A percentile compares a stretch with the other conserved stretches of the same genome.
phyloP scores from a whole-genome alignment of 352 stramenopile species.

The Salisapilia sapeloensis region DNA sequence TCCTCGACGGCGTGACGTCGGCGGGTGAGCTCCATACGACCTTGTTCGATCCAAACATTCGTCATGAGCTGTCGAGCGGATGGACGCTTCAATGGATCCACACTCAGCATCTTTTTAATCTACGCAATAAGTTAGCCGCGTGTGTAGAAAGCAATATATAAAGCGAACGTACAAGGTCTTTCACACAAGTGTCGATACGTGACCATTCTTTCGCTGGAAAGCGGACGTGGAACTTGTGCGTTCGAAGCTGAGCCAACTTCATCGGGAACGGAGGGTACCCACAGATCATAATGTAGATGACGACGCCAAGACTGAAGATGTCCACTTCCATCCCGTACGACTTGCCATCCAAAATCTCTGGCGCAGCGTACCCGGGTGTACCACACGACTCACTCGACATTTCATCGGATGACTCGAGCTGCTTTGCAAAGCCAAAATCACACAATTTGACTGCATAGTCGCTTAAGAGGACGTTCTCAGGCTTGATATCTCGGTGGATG shows the following conservation, averaged over 20 bases:
- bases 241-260: conserved; percentile 71
- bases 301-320: conserved; percentile 80
- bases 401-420: conserved; percentile 36
- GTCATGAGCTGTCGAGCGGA: conserved; percentile 30
- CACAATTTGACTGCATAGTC: conserved; percentile 65
- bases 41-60: conserved; percentile 48
- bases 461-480: conserved; percentile 71
- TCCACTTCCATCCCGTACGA: conserved; percentile 73
- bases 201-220: conserved; percentile 73
- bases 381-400: conserved; percentile 68
- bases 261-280: conserved; percentile 80
- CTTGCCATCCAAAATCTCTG: conserved; percentile 69
- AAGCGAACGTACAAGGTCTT: conserved; percentile 21
- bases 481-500: conserved; percentile 77
- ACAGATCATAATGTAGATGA: conserved; percentile 79
- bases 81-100: conserved; percentile 46
- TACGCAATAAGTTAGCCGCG: conserved; percentile 1
- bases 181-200: conserved; percentile 34
- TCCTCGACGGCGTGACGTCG: conserved; percentile 22
- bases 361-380: conserved; percentile 68
- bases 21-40: conserved; percentile 24
- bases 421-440: conserved; percentile 74
- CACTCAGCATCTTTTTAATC: conserved; percentile 59
- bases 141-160: background rate
- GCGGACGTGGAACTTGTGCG: conserved; percentile 63